Evolutionary conservation across 768 basidiomycete species (phyloP), one percentile per base, ranked within the genome.

Genomic region (Russula brevipes): DNA sequence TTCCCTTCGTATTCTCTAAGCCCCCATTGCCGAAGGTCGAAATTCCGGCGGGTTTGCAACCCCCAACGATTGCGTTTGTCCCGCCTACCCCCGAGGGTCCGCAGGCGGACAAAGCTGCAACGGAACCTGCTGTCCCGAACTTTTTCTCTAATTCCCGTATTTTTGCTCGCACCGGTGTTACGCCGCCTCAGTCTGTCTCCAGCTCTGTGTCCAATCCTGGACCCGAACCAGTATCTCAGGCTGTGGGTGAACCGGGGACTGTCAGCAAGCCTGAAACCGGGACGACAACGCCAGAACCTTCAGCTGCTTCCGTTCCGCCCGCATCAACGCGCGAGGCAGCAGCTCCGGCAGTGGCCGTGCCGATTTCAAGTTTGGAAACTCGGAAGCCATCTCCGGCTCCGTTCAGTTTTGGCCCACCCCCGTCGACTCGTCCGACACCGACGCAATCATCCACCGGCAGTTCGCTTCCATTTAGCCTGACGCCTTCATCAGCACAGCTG

Each of bases 141-240:
- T 87, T 89, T 72, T 89, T 89, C 61, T 77, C 82, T 33, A 79
- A 68, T 39, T 84, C 86, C 0, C 74, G 81, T 24, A 64, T 77
- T 24, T 73, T 83, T 60, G 70, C 78, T 52, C 39, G 57, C 63
- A 33, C 69, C 46, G 63, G 70, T 24, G 50, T 46, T 46, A 44
- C 68, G 3, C 50, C 64, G 0, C 55, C 74, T 3, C 60, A 72
- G 24, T 54, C 70, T 39, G 56, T 73, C n/a, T 58, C 75, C 38
- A 35, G 46, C 7, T 14, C 57, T 42, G 42, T 35, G 41, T 58
- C 38, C 8, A 38, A 45, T 38, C 42, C 42, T 42, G 50, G 19
- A 31, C 30, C 19, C 9, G 39, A 64, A 12, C 49, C 50, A 30
- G 33, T 10, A 19, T 36, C 30, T 45, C 55, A 41, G 35, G 38